A percentile compares a stretch with the other conserved stretches of the same genome.
Conservation (phyloP, 2,329 filamentous ascomycete species). For the Colletotrichum sp. region DNA sequence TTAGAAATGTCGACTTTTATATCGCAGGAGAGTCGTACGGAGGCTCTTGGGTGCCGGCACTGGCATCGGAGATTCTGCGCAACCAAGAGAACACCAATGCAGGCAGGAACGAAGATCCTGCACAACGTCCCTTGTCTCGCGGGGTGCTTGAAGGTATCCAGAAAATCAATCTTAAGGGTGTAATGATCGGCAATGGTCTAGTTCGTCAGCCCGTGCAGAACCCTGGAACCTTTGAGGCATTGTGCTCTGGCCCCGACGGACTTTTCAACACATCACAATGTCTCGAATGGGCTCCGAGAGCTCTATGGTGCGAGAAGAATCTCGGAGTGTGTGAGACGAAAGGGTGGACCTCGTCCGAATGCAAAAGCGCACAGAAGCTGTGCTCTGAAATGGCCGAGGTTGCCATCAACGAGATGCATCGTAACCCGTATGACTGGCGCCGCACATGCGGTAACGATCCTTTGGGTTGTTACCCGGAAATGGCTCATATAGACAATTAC, state of each 20-base stretch:
- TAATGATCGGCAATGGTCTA: background rate
- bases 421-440: constrained; percentile 1
- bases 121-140: background rate
- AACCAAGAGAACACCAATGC: background rate
- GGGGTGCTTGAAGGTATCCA: accelerated
- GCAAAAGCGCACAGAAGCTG: background rate
- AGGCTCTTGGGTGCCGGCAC: background rate
- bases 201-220: background rate
- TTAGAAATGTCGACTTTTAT: background rate
- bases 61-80: background rate
- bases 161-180: background rate
- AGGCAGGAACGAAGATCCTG: background rate
- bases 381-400: background rate
- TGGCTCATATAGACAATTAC: background rate
- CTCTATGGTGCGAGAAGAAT: background rate
- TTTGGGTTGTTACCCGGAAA: background rate
- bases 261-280: background rate
- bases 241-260: background rate
- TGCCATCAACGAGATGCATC: background rate
- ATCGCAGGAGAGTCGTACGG: background rate
- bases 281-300: background rate
- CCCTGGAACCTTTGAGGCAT: background rate
- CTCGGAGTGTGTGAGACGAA: background rate
- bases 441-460: background rate
- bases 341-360: background rate